Evolutionary conservation across 345 rosid genomes (phyloP), one percentile per base, ranked within the genome.

Genomic region (Xanthoceras sorbifolium): DNA sequence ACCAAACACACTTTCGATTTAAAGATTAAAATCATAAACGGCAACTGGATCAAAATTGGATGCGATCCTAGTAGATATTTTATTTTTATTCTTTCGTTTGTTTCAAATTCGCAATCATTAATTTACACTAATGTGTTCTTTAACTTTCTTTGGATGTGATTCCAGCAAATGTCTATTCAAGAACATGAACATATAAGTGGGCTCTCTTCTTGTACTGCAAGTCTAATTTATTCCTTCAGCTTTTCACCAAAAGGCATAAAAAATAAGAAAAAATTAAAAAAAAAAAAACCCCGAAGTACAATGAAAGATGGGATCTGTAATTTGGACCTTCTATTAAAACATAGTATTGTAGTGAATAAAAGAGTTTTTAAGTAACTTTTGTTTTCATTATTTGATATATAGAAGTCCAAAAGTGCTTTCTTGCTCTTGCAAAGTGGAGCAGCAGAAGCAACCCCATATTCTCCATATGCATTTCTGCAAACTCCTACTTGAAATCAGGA

Each of bases 401-500:
- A 28, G 54, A 54, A 32, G 64, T 22, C 50, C 62, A 57, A 57
- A 57, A 22, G 62, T 57, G 28, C 62, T n/a, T 34, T 62, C 28
- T 28, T 55, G 18, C 31, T 55, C 64, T 11, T 32, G 3, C 18
- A 52, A 29, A 50, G 62, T 69, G 61, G 72, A 26, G 72, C 72
- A 26, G 72, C 72, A 46, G 59, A 46, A 23, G 52, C 54, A 12
- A 3, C 34, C 64, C 46, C 48, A 40, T n/a, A n/a, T n/a, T 5
- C 55, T 42, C 64, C 64, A 71, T 54, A 7, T 54, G 46, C 64
- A 32, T 69, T 54, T 9, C 63, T 54, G 74, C 74, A 71, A 54
- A 42, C 12, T 54, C 11, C 20, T 32, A 32, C 42, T 17, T 70
- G 62, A 38, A 64, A 11, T 18, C 54, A 29, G 11, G 36, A 20